Percentiles rank a stretch among this genome's conserved stretches.
These are phyloP conservation scores for Tubosaeta sp. DNA, from an alignment of 768 basidiomycete genomes.

Conservation along the genomic window DNA sequence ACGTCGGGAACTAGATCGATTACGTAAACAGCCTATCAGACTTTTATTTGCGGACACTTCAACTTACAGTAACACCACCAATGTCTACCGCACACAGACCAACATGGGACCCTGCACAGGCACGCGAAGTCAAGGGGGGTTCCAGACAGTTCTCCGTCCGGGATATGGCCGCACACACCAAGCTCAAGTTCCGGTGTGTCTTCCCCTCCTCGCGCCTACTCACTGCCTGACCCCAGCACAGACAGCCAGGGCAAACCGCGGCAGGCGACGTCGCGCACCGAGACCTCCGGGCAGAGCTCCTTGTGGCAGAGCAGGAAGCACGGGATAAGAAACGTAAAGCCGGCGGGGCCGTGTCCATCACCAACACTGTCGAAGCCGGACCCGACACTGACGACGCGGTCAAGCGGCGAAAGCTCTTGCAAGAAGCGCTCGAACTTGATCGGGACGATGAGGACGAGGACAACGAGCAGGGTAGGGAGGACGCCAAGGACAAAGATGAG, in stretches of 20 bases:
- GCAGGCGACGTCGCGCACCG: constrained; percentile 67
- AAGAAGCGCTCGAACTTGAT: constrained; percentile 84
- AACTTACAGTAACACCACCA: not conserved
- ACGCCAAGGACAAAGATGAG: constrained; percentile 34
- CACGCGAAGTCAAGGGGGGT: constrained; percentile 85
- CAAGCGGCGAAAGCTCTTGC: constrained; percentile 84
- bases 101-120: constrained; percentile 97
- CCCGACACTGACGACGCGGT: constrained; percentile 50
- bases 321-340: constrained; percentile 90
- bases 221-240: constrained; percentile 19
- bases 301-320: constrained; percentile 83
- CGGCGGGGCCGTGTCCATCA: constrained; percentile 45
- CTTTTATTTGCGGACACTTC: too few relatives aligned
- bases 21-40: too few relatives aligned
- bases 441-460: constrained; percentile 85
- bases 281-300: constrained; percentile 80
- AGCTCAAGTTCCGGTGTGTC: constrained; percentile 90
- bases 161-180: constrained; percentile 93
- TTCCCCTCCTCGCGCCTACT: not conserved
- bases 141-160: constrained; percentile 90
- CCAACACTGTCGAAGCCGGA: constrained; percentile 23
- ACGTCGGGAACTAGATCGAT: too few relatives aligned
- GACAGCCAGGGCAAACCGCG: constrained; percentile 90
- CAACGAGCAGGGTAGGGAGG: constrained; percentile 36
- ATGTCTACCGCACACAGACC: constrained; percentile 94